Evolutionary conservation across 352 stramenopile species (phyloP).

Genomic region (Globisporangium viniferum): DNA sequence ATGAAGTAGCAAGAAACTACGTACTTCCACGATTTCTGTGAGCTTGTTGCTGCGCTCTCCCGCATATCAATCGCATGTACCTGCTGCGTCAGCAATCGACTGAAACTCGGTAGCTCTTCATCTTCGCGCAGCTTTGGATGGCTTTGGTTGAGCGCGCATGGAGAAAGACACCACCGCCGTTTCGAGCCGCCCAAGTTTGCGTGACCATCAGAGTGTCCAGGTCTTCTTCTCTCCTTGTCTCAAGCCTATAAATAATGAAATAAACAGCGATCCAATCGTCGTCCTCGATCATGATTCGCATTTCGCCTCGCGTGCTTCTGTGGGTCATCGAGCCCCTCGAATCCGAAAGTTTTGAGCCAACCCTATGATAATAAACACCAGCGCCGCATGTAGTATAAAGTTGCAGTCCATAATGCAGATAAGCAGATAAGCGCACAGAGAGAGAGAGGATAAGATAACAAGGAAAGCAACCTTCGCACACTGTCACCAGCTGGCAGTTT

Average conservation of each 20-base stretch:
- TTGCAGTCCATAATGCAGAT: not conserved
- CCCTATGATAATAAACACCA: not conserved
- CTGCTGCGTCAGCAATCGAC: not conserved
- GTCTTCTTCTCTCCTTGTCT: slow-evolving; percentile 1
- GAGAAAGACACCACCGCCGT: not conserved
- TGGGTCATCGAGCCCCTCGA: not conserved
- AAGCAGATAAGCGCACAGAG: not conserved
- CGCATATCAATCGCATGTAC: not conserved
- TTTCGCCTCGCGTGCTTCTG: not conserved
- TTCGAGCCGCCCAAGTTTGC: no score
- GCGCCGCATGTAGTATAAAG: not conserved
- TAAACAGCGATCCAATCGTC: not conserved
- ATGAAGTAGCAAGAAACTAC: not conserved
- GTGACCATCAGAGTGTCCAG: not conserved
- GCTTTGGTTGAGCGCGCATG: not conserved
- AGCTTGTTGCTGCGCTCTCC: not conserved
- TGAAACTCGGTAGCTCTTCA: not conserved
- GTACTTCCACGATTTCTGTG: not conserved
- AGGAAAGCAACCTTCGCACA: not conserved
- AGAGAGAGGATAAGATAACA: slow-evolving; percentile 6
- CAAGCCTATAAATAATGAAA: not conserved
- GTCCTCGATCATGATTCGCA: slow-evolving; percentile 7
- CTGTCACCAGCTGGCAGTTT: not conserved
- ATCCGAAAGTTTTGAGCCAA: no score
- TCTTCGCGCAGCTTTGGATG: not conserved